Conservation (phyloP, 768 basidiomycete genomes). For the Nevesoporus exiguus region DNA sequence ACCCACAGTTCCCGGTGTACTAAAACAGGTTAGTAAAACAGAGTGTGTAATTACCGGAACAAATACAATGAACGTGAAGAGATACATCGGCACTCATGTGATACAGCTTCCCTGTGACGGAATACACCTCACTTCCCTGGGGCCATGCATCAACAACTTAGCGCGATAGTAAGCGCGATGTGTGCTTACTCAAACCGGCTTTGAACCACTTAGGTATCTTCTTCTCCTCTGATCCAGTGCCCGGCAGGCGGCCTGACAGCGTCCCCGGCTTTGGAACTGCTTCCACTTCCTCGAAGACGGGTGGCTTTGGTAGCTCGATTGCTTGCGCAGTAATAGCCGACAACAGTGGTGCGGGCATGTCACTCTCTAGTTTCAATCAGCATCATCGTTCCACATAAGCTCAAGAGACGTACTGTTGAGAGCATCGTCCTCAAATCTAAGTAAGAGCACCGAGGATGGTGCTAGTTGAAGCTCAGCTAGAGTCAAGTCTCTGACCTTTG, state of each 20-base stretch:
- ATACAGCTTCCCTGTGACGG: conserved; percentile 7
- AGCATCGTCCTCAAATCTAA: conserved; percentile 70
- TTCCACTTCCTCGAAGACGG: conserved; percentile 30
- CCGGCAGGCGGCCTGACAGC: conserved; percentile 10
- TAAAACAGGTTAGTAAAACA: conserved; percentile 34
- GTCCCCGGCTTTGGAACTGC: conserved; percentile 3
- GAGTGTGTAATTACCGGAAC: neutral
- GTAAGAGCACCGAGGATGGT: conserved; percentile 72
- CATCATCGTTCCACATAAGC: neutral
- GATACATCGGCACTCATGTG: conserved; percentile 1
- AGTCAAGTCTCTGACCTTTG: conserved; percentile 60
- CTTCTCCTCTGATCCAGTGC: conserved; percentile 34
- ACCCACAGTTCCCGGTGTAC: conserved; percentile 78
- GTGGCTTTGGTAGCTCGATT: conserved; percentile 64
- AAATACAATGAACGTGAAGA: conserved; percentile 5
- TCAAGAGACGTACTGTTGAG: conserved; percentile 53
- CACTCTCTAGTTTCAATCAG: conserved; percentile 40
- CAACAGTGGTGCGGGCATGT: conserved; percentile 62
- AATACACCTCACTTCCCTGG: conserved; percentile 33
- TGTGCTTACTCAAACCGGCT: conserved; percentile 51
- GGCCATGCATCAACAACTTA: too few species aligned
- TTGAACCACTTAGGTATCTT: conserved; percentile 84
- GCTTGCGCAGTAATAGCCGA: conserved; percentile 54
- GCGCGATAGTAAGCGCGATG: too few species aligned
- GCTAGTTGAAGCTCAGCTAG: conserved; percentile 71